These are phyloP conservation scores for Porphyrellus cyaneotinctus DNA, from an alignment of 768 basidiomycete genomes.

Conservation along the genomic window DNA sequence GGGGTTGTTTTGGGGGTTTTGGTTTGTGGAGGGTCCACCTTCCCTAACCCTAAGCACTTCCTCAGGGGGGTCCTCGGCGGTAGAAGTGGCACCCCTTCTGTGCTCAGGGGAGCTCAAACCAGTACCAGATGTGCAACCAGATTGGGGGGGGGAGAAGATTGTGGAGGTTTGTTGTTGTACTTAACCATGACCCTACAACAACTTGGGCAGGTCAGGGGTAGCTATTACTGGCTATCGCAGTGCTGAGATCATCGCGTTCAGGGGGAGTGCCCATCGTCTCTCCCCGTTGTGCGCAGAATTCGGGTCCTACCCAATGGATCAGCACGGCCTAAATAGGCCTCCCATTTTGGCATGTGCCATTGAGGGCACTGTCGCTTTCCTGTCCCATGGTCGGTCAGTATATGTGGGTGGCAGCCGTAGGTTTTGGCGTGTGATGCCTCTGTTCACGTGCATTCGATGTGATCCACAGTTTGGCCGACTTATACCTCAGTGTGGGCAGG, in stretches of 20 bases:
- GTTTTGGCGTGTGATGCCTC: too few relatives aligned
- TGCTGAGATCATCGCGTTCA: too few relatives aligned
- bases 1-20: background rate
- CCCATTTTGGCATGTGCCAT: background rate
- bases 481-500: too few relatives aligned
- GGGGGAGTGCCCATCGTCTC: too few relatives aligned
- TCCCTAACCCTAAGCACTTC: background rate
- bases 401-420: too few relatives aligned
- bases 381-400: background rate
- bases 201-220: background rate
- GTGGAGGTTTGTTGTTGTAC: background rate
- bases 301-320: background rate
- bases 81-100: background rate
- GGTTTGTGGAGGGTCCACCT: background rate
- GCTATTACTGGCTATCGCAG: background rate
- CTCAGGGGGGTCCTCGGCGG: background rate
- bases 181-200: background rate
- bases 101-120: background rate
- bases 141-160: background rate
- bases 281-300: background rate
- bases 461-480: too few relatives aligned
- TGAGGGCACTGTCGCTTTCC: background rate
- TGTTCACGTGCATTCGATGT: too few relatives aligned
- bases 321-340: background rate
- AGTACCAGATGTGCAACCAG: background rate